Evolutionary conservation across 73 alveolate genomes (phyloP).

Genomic region (Breviolum minutum): DNA sequence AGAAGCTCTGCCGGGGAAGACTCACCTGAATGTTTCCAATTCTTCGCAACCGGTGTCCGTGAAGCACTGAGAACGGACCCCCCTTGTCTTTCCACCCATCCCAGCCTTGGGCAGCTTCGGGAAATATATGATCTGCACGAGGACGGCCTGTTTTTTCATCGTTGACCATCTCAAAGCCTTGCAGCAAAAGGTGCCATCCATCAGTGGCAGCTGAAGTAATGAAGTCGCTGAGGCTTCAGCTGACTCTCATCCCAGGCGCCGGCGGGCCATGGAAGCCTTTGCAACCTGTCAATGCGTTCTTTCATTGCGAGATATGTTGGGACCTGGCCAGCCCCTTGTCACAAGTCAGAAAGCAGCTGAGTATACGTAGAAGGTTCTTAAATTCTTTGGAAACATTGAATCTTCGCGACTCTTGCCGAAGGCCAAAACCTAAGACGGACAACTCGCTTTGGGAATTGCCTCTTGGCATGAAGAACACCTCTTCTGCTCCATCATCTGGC

Average conservation of each 20-base stretch:
- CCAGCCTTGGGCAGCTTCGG: conserved; percentile 20
- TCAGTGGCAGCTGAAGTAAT: neutral
- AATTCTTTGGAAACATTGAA: neutral
- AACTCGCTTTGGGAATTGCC: too few species aligned
- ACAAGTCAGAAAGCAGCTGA: too few species aligned
- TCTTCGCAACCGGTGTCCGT: neutral
- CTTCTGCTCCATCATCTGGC: conserved; percentile 34
- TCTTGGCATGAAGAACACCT: conserved; percentile 72
- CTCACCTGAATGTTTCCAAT: neutral
- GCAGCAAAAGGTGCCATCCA: neutral
- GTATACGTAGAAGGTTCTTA: too few species aligned
- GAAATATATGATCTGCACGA: conserved; percentile 36
- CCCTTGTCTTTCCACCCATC: too few species aligned
- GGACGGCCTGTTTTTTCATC: conserved; percentile 89
- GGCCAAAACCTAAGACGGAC: too few species aligned
- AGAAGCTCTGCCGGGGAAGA: neutral
- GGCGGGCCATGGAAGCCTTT: conserved; percentile 33
- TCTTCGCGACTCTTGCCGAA: too few species aligned
- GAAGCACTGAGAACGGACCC: neutral
- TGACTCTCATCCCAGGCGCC: neutral
- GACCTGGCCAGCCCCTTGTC: too few species aligned
- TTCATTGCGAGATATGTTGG: too few species aligned
- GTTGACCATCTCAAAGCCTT: conserved; percentile 25
- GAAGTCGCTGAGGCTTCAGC: neutral
- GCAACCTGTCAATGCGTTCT: neutral